phyloP scores from a whole-genome alignment of 2,329 filamentous ascomycete genomes.

The Emmonsiellopsis sp. region DNA sequence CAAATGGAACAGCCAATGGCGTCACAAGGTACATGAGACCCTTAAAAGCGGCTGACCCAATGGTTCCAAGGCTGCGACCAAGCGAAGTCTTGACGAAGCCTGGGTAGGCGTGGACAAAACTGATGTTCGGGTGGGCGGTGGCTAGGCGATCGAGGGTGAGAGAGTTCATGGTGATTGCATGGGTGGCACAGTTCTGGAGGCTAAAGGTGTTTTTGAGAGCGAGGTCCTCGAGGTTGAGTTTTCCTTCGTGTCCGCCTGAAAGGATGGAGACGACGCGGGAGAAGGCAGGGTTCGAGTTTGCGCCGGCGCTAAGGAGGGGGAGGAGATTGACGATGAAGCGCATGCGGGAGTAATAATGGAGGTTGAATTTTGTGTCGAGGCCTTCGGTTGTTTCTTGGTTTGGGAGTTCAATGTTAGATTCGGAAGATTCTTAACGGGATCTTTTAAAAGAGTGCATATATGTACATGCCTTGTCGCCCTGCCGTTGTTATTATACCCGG shows the following conservation, averaged over 20 bases:
- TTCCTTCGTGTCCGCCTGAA: conserved; percentile 42
- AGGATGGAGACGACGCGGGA: conserved; percentile 47
- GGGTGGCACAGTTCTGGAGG: conserved; percentile 16
- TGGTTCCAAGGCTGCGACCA: conserved; percentile 44
- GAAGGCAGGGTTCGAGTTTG: conserved; percentile 22
- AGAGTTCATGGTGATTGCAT: conserved; percentile 42
- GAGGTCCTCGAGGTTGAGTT: conserved; percentile 39
- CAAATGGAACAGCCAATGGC: conserved; percentile 5
- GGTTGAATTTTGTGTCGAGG: conserved; percentile 18
- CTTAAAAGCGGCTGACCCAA: neutral
- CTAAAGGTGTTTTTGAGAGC: conserved; percentile 15
- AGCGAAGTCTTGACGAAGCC: conserved; percentile 40
- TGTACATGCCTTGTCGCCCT: conserved; percentile 10
- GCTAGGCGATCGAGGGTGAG: conserved; percentile 42
- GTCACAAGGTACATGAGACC: conserved; percentile 3
- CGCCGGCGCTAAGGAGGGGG: conserved; percentile 15
- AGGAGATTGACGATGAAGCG: conserved; percentile 24
- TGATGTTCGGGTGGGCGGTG: conserved; percentile 34
- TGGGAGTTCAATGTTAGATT: neutral
- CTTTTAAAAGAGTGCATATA: neutral
- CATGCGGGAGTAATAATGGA: conserved; percentile 24
- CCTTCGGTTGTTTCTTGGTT: conserved; percentile 22
- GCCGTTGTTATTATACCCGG: conserved; percentile 14
- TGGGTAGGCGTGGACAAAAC: conserved; percentile 42
- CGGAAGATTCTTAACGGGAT: neutral